Evolutionary conservation across 1,139 yeast species (phyloP).

Genomic region (Taphrina populina): DNA sequence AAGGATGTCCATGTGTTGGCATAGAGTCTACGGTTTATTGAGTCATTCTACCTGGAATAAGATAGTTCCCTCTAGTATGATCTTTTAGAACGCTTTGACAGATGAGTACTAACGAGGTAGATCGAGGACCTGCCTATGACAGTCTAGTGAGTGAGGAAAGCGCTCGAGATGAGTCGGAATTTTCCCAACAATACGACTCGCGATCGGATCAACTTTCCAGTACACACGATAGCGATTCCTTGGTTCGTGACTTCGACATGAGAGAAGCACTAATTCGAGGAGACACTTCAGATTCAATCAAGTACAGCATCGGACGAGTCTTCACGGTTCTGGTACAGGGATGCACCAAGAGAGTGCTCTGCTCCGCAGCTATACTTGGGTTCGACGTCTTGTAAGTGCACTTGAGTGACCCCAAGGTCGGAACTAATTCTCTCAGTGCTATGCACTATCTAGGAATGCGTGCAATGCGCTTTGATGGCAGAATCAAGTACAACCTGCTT

Average conservation of each 20-base stretch:
- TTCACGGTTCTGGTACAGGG: background rate
- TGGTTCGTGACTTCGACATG: constrained; percentile 9
- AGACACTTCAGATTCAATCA: background rate
- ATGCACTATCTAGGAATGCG: constrained; percentile 27
- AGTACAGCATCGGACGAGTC: background rate
- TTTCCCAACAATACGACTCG: constrained; percentile 6
- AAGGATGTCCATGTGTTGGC: background rate
- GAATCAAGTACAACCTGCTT: background rate
- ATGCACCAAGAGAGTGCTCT: constrained; percentile 6
- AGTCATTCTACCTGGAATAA: too few relatives aligned
- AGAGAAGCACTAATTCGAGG: background rate
- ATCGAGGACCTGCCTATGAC: constrained; percentile 8
- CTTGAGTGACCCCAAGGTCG: too few relatives aligned
- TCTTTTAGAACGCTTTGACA: too few relatives aligned
- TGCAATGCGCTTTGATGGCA: constrained; percentile 20
- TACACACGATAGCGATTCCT: constrained; percentile 10
- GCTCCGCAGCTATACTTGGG: constrained; percentile 7
- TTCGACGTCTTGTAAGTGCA: constrained; percentile 20
- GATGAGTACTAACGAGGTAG: too few relatives aligned
- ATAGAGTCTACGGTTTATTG: background rate
- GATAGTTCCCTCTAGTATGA: too few relatives aligned
- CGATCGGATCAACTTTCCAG: constrained; percentile 14
- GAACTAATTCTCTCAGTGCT: background rate
- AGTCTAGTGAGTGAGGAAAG: constrained; percentile 1
- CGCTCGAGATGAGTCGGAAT: constrained; percentile 4